phyloP scores from a whole-genome alignment of 2,329 filamentous ascomycete species.

The Clonostachys sp. region DNA sequence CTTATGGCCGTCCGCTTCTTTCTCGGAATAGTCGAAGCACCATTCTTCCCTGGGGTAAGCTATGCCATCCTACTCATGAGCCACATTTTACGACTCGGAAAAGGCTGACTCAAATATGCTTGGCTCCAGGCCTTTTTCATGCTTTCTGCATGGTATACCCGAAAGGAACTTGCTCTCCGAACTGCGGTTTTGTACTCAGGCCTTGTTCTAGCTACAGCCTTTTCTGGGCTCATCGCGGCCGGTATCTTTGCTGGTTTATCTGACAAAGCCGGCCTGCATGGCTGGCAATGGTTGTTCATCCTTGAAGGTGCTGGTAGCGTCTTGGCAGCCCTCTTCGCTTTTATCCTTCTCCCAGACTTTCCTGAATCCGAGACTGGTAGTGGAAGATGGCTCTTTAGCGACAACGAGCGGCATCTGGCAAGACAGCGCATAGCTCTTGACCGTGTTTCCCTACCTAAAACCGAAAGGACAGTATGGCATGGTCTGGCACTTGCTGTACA shows the following conservation, averaged over 20 bases:
- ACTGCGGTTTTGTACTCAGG: constrained; percentile 54
- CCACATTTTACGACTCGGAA: neutral
- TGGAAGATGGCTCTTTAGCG: constrained; percentile 5
- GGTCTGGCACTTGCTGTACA: constrained; percentile 12
- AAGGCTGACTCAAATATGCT: neutral
- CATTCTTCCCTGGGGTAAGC: constrained; percentile 12
- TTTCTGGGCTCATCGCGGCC: constrained; percentile 55
- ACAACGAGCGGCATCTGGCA: constrained; percentile 7
- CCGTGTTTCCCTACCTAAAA: constrained; percentile 8
- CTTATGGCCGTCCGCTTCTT: constrained; percentile 26
- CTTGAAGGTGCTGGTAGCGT: constrained; percentile 47
- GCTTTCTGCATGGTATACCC: constrained; percentile 58
- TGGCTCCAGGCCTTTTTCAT: constrained; percentile 37
- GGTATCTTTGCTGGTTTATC: constrained; percentile 42
- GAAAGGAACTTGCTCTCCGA: constrained; percentile 55
- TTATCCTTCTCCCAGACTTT: constrained; percentile 13
- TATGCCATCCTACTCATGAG: too few relatives aligned
- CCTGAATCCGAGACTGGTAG: constrained; percentile 4
- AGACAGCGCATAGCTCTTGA: constrained; percentile 9
- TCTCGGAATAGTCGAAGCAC: constrained; percentile 27
- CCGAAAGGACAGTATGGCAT: constrained; percentile 5
- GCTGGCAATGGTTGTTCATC: constrained; percentile 65
- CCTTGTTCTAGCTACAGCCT: constrained; percentile 60
- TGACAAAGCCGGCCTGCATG: constrained; percentile 43
- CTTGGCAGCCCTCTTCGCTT: constrained; percentile 11